Base-by-base conservation (phyloP, 495 filamentous ascomycete genomes). In the Neurospora hispaniola region DNA sequence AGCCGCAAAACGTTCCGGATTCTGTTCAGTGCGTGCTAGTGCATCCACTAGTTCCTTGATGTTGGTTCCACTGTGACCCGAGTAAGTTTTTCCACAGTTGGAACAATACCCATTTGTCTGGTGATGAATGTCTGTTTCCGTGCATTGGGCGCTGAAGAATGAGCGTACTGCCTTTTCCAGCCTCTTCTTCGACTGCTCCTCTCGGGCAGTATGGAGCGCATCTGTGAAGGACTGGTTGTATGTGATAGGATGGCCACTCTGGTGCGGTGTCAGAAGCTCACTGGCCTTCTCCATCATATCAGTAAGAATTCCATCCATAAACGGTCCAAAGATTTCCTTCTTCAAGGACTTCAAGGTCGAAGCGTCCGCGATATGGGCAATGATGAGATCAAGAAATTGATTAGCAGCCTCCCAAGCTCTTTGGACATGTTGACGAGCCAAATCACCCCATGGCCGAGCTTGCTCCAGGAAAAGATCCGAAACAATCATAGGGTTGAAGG, bases 181-280 rank as follows among this genome's bases (percentile, higher is more conserved):
- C n/a, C 78, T 73, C 3, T 75, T 59, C 18, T 74, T 12, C 7
- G 75, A 75, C 4, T 84, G 77, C 20, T 74, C 43, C 6, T 76
- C 42, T 20, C 79, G 81, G 14, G 80, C 75, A 35, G 83, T 84
- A 71, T 86, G 83, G 0, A 89, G 74, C 8, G 71, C 84, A 20
- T 89, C 84, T 0, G 84, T 84, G 62, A 86, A 85, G 38, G 87
- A 83, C 62, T 88, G 85, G 76, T 89, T 89, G 75, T 89, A 89
- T 0, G 87, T 89, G 42, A 90, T 89, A 0, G 84, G 84, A 69
- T 86, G 83, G 0, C 77, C 75, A 1, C 72, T 75, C 8, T 78
- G 70, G 54, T 86, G 82, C 1, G 78, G 81, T 1, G 23, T 71
- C 2, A 86, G 68, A 14, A 88, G 70, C 42, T 83, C 80, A 4